phyloP scores from a whole-genome alignment of 257 asterid species.

The Plantago ovata region DNA sequence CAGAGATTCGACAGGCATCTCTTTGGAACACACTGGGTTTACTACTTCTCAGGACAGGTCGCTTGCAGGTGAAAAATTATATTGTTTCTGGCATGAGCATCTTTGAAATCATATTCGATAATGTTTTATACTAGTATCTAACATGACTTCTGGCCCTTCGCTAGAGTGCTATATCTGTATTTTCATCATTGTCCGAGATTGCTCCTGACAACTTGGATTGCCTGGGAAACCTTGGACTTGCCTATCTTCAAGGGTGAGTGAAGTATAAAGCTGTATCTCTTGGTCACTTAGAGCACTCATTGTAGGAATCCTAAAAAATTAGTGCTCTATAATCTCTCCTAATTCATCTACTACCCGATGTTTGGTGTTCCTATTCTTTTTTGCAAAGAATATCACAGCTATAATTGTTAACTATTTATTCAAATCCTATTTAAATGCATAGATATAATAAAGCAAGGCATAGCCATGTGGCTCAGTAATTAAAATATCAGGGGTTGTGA shows the following conservation, averaged over 20 bases:
- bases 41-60: slow-evolving; percentile 79
- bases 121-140: slow-evolving; percentile 12
- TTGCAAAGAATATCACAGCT: too few species aligned
- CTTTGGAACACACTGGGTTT: slow-evolving; percentile 88
- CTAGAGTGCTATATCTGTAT: slow-evolving; percentile 86
- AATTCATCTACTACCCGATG: too few species aligned
- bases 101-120: slow-evolving; percentile 13
- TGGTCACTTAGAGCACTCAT: background rate
- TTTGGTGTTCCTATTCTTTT: too few species aligned
- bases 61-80: slow-evolving; percentile 65
- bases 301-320: background rate
- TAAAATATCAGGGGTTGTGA: too few species aligned
- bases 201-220: slow-evolving; percentile 84
- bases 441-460: too few species aligned
- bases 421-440: too few species aligned
- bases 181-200: slow-evolving; percentile 70
- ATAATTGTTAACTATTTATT: too few species aligned
- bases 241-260: slow-evolving; percentile 85
- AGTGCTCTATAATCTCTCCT: too few species aligned
- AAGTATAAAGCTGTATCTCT: slow-evolving; percentile 16
- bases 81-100: slow-evolving; percentile 20
- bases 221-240: slow-evolving; percentile 90
- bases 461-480: too few species aligned
- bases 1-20: slow-evolving; percentile 86
- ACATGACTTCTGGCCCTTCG: slow-evolving; percentile 30